These are phyloP conservation scores for Aspergillus sp. DNA, from an alignment of 2,329 filamentous ascomycete genomes.

Conservation along the genomic window DNA sequence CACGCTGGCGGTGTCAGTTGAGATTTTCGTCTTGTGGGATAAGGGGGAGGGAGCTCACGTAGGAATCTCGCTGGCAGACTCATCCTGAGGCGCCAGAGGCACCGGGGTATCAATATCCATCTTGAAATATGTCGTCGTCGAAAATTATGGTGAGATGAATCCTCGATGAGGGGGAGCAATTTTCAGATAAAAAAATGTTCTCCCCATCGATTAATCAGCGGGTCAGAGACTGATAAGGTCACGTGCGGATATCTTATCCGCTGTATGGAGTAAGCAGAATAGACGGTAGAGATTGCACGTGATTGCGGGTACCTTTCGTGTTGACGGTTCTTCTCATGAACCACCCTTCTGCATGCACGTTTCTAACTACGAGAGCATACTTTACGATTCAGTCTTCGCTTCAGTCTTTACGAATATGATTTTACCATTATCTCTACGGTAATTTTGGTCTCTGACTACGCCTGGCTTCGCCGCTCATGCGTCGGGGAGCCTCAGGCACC, in stretches of 20 bases:
- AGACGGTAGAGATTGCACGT: too few species aligned
- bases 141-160: conserved; percentile 1
- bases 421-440: too few species aligned
- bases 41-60: conserved; percentile 1
- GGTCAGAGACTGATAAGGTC: conserved; percentile 4
- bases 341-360: too few species aligned
- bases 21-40: neutral
- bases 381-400: too few species aligned
- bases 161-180: neutral
- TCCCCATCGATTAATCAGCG: conserved; percentile 10
- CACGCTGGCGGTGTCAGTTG: conserved; percentile 30
- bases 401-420: too few species aligned
- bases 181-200: conserved; percentile 12
- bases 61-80: conserved; percentile 1
- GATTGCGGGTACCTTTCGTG: too few species aligned
- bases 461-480: too few species aligned
- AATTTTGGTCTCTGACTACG: too few species aligned
- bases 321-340: too few species aligned
- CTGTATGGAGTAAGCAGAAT: too few species aligned
- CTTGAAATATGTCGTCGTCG: neutral
- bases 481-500: too few species aligned
- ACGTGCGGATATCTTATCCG: neutral
- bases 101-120: conserved; percentile 19
- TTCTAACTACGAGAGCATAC: too few species aligned
- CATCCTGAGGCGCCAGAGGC: conserved; percentile 13